Base-by-base conservation (phyloP, 2,329 filamentous ascomycete species). In the Arachnomyces sp. region DNA sequence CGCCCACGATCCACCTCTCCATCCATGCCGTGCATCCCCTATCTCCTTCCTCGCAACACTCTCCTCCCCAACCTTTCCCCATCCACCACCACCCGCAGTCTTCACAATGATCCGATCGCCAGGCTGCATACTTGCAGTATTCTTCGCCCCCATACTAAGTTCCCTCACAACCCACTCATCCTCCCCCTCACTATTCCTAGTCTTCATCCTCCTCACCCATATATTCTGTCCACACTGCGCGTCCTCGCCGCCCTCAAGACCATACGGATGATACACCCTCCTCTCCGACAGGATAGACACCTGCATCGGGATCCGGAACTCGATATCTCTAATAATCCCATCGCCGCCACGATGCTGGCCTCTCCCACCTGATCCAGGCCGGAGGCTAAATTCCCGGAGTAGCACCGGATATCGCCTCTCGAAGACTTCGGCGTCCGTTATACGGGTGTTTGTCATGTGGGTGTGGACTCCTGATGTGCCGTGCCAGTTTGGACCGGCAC, bases 381-480 rank as follows among this genome's bases (percentile, higher is more conserved):
- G 65, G 7, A 90, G 64, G 9, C 73, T 72, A 58, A 89, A 90
- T 49, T 84, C 74, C 4, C 80, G 71, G 28, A 92, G 64, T 1
- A 92, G 60, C 1, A 88, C 83, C 0, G 84, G 84, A 53, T 88
- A 88, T 7, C 85, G 68, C 18, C 82, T 72, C 65, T 90, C 85
- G 48, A 90, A 84, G 5, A 88, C 75, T 57, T 92, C 86, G 0
- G 81, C 73, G 55, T 90, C 86, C 0, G 85, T 89, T 55, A 89
- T 90, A 11, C 84, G 75, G 3, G 85, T 90, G 59, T 92, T 92
- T 5, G 86, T 90, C 82, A 89, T 88, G 63, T 90, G 84, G 2
- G 78, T 83, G 57, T 90, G 84, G n/a, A 89, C 83, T 12, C 83
- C 84, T 38, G 71, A 78, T 8, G 82, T 81, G 29, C 85, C 85